These are phyloP conservation scores for Trichocomaceae sp. DNA, from an alignment of 2,329 filamentous ascomycete genomes.

Conservation along the genomic window DNA sequence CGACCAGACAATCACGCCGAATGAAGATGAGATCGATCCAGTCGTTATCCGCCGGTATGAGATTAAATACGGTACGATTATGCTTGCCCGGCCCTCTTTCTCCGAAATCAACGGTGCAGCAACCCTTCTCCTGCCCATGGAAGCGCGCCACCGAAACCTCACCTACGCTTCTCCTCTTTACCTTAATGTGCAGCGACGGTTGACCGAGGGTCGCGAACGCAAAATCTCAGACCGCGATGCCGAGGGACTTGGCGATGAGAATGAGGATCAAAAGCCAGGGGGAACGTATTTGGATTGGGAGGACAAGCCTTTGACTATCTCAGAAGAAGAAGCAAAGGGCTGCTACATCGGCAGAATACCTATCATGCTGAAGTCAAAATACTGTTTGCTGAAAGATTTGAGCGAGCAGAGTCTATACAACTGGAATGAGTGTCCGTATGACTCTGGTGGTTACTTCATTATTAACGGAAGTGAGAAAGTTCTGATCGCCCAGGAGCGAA, in stretches of 20 bases:
- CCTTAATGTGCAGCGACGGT: conserved; percentile 77
- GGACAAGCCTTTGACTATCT: conserved; percentile 45
- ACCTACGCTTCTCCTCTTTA: conserved; percentile 93
- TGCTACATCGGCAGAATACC: conserved; percentile 86
- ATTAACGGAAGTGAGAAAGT: conserved; percentile 99
- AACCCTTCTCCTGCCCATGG: conserved; percentile 80
- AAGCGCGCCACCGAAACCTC: conserved; percentile 89
- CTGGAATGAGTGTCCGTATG: conserved; percentile 94
- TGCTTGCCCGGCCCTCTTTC: conserved; percentile 82
- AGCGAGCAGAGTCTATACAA: conserved; percentile 80
- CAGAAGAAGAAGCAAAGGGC: conserved; percentile 60
- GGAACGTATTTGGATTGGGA: conserved; percentile 45
- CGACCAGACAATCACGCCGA: conserved; percentile 79
- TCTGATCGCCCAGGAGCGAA: conserved; percentile 93
- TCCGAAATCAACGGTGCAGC: conserved; percentile 89
- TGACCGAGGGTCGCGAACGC: conserved; percentile 74
- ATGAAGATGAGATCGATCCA: conserved; percentile 63
- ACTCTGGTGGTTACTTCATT: conserved; percentile 97
- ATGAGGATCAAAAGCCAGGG: conserved; percentile 42
- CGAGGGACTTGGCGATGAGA: conserved; percentile 47
- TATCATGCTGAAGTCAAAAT: conserved; percentile 96
- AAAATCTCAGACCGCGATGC: conserved; percentile 62
- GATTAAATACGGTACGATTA: conserved; percentile 85
- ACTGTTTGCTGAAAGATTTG: conserved; percentile 80
- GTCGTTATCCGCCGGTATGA: conserved; percentile 88